A percentile compares a stretch with the other conserved stretches of the same genome.
These are phyloP conservation scores for Populus tomentosa DNA, from an alignment of 441 rosid species.

Conservation along the genomic window DNA sequence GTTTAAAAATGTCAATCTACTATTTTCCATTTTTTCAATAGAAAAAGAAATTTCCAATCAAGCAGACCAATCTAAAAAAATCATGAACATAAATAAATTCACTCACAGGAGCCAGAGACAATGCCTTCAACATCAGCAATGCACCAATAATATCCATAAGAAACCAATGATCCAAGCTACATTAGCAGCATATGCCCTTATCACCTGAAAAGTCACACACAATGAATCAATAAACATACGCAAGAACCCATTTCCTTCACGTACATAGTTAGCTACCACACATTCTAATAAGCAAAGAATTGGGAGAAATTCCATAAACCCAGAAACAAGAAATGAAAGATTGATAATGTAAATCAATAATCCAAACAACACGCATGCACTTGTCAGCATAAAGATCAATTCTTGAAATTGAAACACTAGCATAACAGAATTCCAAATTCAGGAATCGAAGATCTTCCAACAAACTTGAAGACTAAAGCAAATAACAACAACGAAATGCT, in stretches of 20 bases:
- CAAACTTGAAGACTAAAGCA: no score
- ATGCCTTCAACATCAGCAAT: slow-evolving; percentile 82
- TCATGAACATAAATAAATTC: neutral
- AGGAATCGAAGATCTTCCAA: no score
- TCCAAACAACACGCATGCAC: no score
- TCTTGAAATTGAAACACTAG: no score
- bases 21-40: neutral
- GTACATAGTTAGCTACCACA: neutral
- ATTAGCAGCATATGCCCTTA: slow-evolving; percentile 83
- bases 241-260: neutral
- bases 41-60: neutral
- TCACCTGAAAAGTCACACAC: slow-evolving; percentile 48
- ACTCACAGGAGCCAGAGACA: slow-evolving; percentile 86
- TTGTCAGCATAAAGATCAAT: no score
- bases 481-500: no score
- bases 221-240: slow-evolving; percentile 1
- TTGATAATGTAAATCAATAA: neutral
- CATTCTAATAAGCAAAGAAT: neutral
- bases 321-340: neutral
- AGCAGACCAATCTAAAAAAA: neutral
- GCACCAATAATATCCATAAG: slow-evolving; percentile 94
- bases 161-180: slow-evolving; percentile 82
- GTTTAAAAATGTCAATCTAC: neutral
- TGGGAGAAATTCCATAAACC: neutral
- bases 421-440: no score